Conservation (phyloP, 2,329 filamentous ascomycete species). For the Claviceps humidiphila region DNA sequence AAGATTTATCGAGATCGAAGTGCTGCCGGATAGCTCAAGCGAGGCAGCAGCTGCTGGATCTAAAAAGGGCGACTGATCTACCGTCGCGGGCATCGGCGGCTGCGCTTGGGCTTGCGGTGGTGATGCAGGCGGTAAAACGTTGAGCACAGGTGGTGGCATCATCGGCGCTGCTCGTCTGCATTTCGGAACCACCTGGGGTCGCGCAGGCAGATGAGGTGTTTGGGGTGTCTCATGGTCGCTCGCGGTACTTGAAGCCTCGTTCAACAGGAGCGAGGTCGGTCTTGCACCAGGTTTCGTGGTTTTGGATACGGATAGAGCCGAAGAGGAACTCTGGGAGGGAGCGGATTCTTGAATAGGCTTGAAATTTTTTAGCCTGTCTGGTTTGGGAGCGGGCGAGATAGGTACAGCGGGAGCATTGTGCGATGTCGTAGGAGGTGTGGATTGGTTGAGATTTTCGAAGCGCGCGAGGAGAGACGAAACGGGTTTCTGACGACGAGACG, state of each 20-base stretch:
- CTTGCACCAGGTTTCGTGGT: slow-evolving; percentile 12
- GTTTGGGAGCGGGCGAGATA: slow-evolving; percentile 29
- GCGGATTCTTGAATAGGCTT: slow-evolving; percentile 23
- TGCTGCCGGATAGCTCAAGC: slow-evolving; percentile 26
- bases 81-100: slow-evolving; percentile 18
- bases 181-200: slow-evolving; percentile 9
- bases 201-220: slow-evolving; percentile 14
- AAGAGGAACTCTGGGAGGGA: background rate
- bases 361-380: slow-evolving; percentile 28
- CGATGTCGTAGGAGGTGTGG: slow-evolving; percentile 8
- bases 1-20: slow-evolving; percentile 36
- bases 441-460: slow-evolving; percentile 56
- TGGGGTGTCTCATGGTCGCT: slow-evolving; percentile 11
- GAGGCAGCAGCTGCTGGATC: slow-evolving; percentile 32
- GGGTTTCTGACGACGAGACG: slow-evolving; percentile 43
- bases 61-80: slow-evolving; percentile 32
- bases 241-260: slow-evolving; percentile 8
- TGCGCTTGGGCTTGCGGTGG: slow-evolving; percentile 40
- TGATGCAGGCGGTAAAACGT: slow-evolving; percentile 56
- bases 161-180: slow-evolving; percentile 12
- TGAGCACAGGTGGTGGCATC: slow-evolving; percentile 48
- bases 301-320: background rate
- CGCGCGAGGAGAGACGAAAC: slow-evolving; percentile 70
- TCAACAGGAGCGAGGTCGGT: slow-evolving; percentile 12
- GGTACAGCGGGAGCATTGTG: slow-evolving; percentile 16